Conservation (phyloP, 495 filamentous ascomycete genomes). For the Lindgomyces ingoldianus region DNA sequence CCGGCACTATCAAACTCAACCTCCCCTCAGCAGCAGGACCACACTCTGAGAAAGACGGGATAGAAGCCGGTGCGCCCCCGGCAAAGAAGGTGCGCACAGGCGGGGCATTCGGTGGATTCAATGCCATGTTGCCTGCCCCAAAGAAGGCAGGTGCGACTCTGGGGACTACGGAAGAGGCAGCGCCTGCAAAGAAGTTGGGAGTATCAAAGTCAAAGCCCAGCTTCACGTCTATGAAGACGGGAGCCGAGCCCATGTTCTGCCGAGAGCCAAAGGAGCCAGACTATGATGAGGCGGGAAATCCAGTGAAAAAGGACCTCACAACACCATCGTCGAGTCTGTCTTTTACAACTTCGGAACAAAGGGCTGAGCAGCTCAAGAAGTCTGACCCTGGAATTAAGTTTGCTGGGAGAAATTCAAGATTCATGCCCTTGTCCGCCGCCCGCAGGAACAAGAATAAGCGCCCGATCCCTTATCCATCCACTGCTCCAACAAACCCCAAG, state of each 20-base stretch:
- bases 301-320: conserved; percentile 7
- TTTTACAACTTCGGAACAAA: no score
- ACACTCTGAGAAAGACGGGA: conserved; percentile 42
- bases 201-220: conserved; percentile 49
- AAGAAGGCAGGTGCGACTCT: conserved; percentile 73
- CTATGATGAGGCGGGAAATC: conserved; percentile 22
- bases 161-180: conserved; percentile 44
- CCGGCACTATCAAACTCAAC: conserved; percentile 78
- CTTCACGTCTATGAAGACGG: conserved; percentile 72
- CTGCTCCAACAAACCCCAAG: background rate
- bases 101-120: conserved; percentile 72
- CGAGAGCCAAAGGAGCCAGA: conserved; percentile 48
- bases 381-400: conserved; percentile 45
- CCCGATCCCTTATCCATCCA: background rate
- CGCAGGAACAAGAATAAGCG: conserved; percentile 61
- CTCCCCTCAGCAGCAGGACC: conserved; percentile 58
- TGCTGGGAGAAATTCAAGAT: conserved; percentile 73
- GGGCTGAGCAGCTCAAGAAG: no score
- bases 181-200: conserved; percentile 45
- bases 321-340: no score
- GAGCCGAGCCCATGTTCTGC: conserved; percentile 74
- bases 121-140: conserved; percentile 82
- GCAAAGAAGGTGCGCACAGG: conserved; percentile 67
- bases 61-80: conserved; percentile 60
- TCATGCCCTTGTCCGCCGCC: conserved; percentile 80